Conservation (phyloP, 352 stramenopile species). For the Aphanomyces stellatus region DNA sequence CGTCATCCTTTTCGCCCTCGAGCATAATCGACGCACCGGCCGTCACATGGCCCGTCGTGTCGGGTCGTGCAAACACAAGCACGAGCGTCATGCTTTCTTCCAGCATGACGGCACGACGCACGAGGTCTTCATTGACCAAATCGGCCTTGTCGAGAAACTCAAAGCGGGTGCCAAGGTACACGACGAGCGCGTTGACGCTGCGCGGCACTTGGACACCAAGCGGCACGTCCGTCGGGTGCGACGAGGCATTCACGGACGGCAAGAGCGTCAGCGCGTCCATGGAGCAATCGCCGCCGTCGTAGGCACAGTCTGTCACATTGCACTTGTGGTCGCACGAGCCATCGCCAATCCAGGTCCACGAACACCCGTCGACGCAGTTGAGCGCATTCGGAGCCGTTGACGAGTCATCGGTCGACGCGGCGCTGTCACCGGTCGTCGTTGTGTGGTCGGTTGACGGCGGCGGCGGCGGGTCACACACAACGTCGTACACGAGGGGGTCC, state of each 20-base stretch:
- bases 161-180: conserved; percentile 60
- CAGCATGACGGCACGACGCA: conserved; percentile 64
- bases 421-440: too few species aligned
- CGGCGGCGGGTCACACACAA: background rate
- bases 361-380: conserved; percentile 62
- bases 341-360: conserved; percentile 78
- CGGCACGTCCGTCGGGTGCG: conserved; percentile 35
- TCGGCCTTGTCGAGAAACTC: conserved; percentile 36
- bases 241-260: conserved; percentile 31
- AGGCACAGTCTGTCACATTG: conserved; percentile 76
- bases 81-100: conserved; percentile 67
- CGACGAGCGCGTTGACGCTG: conserved; percentile 46
- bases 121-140: conserved; percentile 57
- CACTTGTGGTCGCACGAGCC: conserved; percentile 63
- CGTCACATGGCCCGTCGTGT: conserved; percentile 10
- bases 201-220: conserved; percentile 52
- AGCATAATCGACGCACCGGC: background rate
- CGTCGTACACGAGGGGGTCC: conserved; percentile 5
- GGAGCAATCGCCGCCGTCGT: conserved; percentile 74
- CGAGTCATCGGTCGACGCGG: background rate
- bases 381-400: conserved; percentile 10
- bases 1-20: background rate
- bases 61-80: conserved; percentile 67
- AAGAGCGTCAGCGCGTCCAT: conserved; percentile 33
- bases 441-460: too few species aligned